Percentiles rank a stretch among this genome's conserved stretches.
Evolutionary conservation across 768 basidiomycete genomes (phyloP).

Genomic region (Chiua virens): DNA sequence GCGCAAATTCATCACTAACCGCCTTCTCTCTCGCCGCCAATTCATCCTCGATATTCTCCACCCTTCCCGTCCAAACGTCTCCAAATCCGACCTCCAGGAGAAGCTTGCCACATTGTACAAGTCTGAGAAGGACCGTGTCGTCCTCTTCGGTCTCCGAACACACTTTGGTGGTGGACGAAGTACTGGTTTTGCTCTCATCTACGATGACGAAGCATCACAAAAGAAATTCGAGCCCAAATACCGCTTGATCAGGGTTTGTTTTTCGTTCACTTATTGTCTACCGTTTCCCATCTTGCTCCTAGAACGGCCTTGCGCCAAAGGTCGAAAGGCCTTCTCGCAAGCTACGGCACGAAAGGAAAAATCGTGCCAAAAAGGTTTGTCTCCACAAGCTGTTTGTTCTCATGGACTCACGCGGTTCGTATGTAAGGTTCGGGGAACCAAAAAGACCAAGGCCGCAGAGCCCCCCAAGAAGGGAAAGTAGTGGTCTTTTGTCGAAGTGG

Average conservation of each 20-base stretch:
- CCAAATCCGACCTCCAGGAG: constrained; percentile 87
- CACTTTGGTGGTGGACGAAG: constrained; percentile 98
- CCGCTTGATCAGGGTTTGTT: constrained; percentile 87
- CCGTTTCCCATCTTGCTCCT: constrained; percentile 2
- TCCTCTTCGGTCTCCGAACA: constrained; percentile 92
- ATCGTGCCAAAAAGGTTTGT: constrained; percentile 96
- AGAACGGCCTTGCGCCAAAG: constrained; percentile 74
- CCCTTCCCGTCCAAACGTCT: constrained; percentile 92
- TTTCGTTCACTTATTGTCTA: not conserved
- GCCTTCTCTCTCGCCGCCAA: constrained; percentile 92
- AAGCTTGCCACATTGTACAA: constrained; percentile 94
- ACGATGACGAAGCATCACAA: constrained; percentile 93
- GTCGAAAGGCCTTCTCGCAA: constrained; percentile 92
- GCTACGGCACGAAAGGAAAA: constrained; percentile 99
- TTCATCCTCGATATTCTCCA: constrained; percentile 95
- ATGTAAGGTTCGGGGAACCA: constrained; percentile 85
- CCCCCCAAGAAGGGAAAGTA: constrained; percentile 93
- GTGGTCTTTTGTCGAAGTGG: constrained; percentile 30
- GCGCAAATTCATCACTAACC: constrained; percentile 99
- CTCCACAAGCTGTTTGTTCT: not conserved
- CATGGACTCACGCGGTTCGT: constrained; percentile 15
- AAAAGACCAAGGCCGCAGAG: constrained; percentile 92
- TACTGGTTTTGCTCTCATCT: constrained; percentile 96
- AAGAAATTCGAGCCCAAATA: constrained; percentile 97
- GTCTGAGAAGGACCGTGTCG: constrained; percentile 84